phyloP scores from a whole-genome alignment of 345 rosid species.

The Angophora floribunda region DNA sequence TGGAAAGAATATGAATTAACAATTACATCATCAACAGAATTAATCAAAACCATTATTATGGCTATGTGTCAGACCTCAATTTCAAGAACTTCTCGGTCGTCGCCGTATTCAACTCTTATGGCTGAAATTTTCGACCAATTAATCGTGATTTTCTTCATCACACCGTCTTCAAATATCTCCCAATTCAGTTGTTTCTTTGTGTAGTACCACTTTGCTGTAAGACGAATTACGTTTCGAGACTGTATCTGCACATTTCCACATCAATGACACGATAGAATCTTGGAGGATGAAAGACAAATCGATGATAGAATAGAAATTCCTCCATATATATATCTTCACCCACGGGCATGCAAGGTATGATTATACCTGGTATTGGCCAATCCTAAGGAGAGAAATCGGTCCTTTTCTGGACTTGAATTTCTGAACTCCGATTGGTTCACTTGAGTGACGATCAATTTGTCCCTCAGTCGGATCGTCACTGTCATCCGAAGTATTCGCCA shows the following conservation, averaged over 20 bases:
- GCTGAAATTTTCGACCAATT: not conserved
- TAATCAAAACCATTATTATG: not conserved
- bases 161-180: not conserved
- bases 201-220: not conserved
- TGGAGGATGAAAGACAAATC: not conserved
- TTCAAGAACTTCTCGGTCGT: not conserved
- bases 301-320: too few relatives aligned
- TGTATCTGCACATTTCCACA: not conserved
- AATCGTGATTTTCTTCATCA: not conserved
- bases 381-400: not conserved
- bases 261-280: not conserved
- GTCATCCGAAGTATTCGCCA: not conserved
- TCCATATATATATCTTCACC: not conserved
- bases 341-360: not conserved
- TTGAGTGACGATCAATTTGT: not conserved
- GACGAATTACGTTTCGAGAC: not conserved
- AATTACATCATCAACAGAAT: not conserved
- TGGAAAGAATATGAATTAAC: not conserved
- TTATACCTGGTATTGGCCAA: not conserved
- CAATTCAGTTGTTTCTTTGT: not conserved
- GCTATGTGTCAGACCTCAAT: not conserved
- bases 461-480: not conserved
- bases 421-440: not conserved
- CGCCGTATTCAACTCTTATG: not conserved
- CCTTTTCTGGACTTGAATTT: not conserved